Conservation (phyloP, 306 rosid species). For the Fagus sylvatica region DNA sequence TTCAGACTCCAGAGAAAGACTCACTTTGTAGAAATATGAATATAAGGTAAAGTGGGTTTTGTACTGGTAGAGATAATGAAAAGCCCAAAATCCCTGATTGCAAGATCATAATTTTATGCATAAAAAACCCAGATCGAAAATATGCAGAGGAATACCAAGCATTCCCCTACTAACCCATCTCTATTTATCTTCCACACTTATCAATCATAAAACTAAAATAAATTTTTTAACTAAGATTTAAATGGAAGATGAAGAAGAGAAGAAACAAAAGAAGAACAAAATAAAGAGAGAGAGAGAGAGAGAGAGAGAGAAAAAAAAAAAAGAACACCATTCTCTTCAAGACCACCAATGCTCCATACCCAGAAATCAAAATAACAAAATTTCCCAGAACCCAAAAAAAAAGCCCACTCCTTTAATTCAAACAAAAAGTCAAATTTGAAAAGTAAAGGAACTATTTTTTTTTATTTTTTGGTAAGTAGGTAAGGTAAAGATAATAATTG, state of each 20-base stretch:
- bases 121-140: slow-evolving; percentile 36
- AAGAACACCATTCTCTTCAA: not conserved
- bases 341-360: not conserved
- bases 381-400: not conserved
- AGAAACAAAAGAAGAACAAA: not conserved
- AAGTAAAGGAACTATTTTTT: not conserved
- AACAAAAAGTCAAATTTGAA: slow-evolving; percentile 14
- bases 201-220: slow-evolving; percentile 10
- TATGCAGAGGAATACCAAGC: slow-evolving; percentile 28
- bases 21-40: not conserved
- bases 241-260: not conserved
- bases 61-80: not conserved
- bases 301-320: not conserved
- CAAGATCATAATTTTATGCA: not conserved
- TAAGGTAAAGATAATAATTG: not conserved
- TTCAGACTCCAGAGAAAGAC: not conserved
- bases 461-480: too few relatives aligned
- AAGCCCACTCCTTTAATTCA: slow-evolving; percentile 22
- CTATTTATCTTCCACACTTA: slow-evolving; percentile 20
- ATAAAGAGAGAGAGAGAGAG: not conserved
- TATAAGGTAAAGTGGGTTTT: not conserved
- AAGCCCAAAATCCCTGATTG: slow-evolving; percentile 13
- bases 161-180: slow-evolving; percentile 17
- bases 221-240: not conserved
- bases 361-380: not conserved